Base-by-base conservation (phyloP, 129 eudicot genomes). In the Flaveria linearis region DNA sequence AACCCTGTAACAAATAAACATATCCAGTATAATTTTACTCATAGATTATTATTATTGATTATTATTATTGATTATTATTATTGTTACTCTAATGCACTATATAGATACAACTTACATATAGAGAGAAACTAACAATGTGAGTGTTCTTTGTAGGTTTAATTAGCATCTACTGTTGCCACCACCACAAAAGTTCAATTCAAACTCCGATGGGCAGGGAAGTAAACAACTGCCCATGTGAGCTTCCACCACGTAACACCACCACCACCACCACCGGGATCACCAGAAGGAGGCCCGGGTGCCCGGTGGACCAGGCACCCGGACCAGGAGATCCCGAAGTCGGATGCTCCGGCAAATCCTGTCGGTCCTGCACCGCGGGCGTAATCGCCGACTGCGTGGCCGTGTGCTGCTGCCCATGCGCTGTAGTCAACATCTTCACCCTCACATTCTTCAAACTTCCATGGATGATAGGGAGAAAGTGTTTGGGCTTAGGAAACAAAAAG, bases 321-420 rank as follows among this genome's bases (percentile, higher is more conserved):
- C 9, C 52, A 25, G 71, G 50, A 11, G 84, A 83, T 17, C 69
- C 77, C 28, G 80, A 74, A 25, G 76, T 83, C 36, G 83, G 79
- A 20, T 93, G 98, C 73, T 86, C 91, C 39, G 98, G 98, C 46
- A 84, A 85, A 78, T 85, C 91, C 0, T 93, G 96, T 76, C 75
- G 74, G 70, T 88, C 96, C 36, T 93, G 96, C 86, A 84, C 94
- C 4, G 98, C 82, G 14, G 90, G 87, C 3, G 53, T 84, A 49
- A 82, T 92, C 66, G 98, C 96, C 2, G 96, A 90, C 62, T 90
- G 96, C 39, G 89, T 90, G 7, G 96, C 96, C 0, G 66, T 90
- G 7, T 90, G 92, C 33, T 90, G 93, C 82, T 90, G 96, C 64
- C 92, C 96, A 1, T 86, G 92, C n/a, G 96, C 90, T 10, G 82